These are phyloP conservation scores for Brassica rapa DNA, from an alignment of 345 rosid genomes.

Conservation along the genomic window DNA sequence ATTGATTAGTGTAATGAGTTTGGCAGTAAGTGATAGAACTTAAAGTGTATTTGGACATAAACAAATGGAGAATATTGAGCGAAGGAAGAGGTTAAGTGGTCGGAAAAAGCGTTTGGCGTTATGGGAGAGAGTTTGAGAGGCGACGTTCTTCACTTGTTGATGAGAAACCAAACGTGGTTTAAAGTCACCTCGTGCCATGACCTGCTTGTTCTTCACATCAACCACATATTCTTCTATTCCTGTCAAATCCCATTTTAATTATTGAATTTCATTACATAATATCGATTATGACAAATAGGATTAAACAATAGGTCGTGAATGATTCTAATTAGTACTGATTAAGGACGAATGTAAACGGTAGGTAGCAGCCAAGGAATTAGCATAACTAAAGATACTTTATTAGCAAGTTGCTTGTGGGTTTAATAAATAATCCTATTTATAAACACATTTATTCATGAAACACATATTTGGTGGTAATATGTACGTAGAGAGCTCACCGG, in stretches of 20 bases:
- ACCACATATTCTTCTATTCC: conserved; percentile 38
- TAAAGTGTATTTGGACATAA: conserved; percentile 7
- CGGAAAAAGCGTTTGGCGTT: conserved; percentile 20
- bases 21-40: not conserved
- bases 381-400: not conserved
- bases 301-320: conserved; percentile 7
- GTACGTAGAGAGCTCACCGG: conserved; percentile 33
- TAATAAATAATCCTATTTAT: not conserved
- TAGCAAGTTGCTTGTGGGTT: conserved; percentile 14
- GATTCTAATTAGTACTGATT: conserved; percentile 15
- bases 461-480: not conserved
- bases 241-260: conserved; percentile 1
- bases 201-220: conserved; percentile 32
- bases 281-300: not conserved
- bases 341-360: conserved; percentile 22
- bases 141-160: conserved; percentile 10
- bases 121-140: conserved; percentile 24
- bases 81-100: conserved; percentile 12
- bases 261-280: not conserved
- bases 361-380: conserved; percentile 35
- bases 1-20: not conserved
- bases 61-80: conserved; percentile 18
- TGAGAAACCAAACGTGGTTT: conserved; percentile 13
- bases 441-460: not conserved
- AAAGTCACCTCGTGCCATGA: conserved; percentile 43